Base-by-base conservation (phyloP, 768 basidiomycete genomes). In the Coprinopsis marcescibilis region DNA sequence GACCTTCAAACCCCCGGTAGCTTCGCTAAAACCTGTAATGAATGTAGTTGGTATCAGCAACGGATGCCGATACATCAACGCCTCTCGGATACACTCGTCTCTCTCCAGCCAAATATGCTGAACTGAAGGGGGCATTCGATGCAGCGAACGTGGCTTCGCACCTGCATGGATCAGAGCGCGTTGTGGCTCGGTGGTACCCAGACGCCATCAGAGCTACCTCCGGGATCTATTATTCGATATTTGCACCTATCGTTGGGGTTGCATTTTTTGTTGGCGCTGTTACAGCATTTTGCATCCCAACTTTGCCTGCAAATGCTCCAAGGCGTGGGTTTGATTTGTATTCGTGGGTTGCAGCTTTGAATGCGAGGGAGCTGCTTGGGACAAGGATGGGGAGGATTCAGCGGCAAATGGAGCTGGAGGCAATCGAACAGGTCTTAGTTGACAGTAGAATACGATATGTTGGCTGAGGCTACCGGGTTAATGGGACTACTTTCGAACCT, bases 121-220 rank as follows among this genome's bases (percentile, higher is more conserved):
- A 61, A 39, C 59, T 64, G 19, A 65, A 66, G 0, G 69, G 60
- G 6, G 39, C 64, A n/a, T 63, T 67, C 2, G 71, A 71, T 43
- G 68, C 72, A 0, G 60, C 57, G 35, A 68, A 69, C 46, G 55
- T 72, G 13, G 62, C 73, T 1, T 68, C 71, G 1, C 73, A 72
- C 54, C 64, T 75, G 15, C 60, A 57, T 3, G 72, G 73, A 5
- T 62, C 67, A 4, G 67, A 63, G 1, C 52, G 59, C 12, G 54
- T 59, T 12, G 56, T 71, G 13, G 69, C 69, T 12, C 61, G 65
- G n/a, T 53, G 52, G 5, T 74, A 66, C 41, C 44, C 54, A 3
- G 69, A 73, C 49, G 34, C 44, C 6, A 53, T 63, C 0, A 37
- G 65, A 6, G 55, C 68, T 3, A 56, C 27, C 24, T 60, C 65